phyloP scores from a whole-genome alignment of 164 flowering plant species.

The Saururus chinensis region DNA sequence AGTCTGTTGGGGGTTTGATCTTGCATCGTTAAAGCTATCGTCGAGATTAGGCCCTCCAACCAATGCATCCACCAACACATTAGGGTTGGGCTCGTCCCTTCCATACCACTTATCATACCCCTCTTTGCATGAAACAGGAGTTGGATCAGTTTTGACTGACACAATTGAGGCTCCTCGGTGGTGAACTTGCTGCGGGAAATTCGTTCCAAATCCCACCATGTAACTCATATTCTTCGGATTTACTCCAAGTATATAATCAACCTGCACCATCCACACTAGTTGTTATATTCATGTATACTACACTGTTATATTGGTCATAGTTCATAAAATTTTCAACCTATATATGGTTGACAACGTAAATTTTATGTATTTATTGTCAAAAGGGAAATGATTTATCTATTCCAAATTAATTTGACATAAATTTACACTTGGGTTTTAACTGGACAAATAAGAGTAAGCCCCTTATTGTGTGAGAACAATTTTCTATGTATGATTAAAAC shows the following conservation, averaged over 20 bases:
- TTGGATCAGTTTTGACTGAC: conserved; percentile 5
- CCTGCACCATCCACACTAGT: conserved; percentile 11
- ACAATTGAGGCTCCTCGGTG: conserved; percentile 64
- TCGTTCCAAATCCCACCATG: conserved; percentile 57
- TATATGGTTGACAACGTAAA: no score
- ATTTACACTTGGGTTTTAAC: no score
- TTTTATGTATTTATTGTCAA: no score
- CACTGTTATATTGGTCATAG: background rate
- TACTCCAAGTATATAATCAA: conserved; percentile 48
- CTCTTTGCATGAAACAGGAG: conserved; percentile 32
- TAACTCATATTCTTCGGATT: conserved; percentile 48
- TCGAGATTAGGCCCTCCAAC: conserved; percentile 53
- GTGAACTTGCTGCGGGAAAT: conserved; percentile 38
- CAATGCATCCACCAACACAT: conserved; percentile 43
- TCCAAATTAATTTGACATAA: no score
- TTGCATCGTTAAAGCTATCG: conserved; percentile 29
- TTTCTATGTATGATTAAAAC: no score
- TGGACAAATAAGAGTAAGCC: no score
- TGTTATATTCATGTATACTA: background rate
- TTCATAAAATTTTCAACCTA: no score
- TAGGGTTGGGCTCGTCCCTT: conserved; percentile 35
- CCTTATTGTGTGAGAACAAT: no score
- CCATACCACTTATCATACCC: conserved; percentile 44
- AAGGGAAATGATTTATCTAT: no score
- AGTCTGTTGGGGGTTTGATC: conserved; percentile 28